Conservation (phyloP, 805 yeast genomes). For the Barnettozyma sp. region DNA sequence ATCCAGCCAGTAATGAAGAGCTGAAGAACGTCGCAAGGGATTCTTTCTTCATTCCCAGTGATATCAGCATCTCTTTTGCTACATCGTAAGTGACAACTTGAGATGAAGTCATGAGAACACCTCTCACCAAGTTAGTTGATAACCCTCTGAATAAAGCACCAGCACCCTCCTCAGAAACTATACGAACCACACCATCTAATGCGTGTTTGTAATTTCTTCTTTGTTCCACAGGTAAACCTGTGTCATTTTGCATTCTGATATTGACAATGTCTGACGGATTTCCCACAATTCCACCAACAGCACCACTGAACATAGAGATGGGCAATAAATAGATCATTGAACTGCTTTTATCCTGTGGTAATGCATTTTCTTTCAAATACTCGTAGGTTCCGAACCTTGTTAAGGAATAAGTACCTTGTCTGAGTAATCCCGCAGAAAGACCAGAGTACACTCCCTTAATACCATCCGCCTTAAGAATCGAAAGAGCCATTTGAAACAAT, state of each 20-base stretch:
- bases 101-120: slow-evolving; percentile 83
- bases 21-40: slow-evolving; percentile 67
- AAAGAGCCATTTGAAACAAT: slow-evolving; percentile 51
- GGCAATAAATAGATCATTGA: slow-evolving; percentile 59
- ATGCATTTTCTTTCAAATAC: slow-evolving; percentile 51
- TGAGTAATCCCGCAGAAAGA: slow-evolving; percentile 67
- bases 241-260: slow-evolving; percentile 87
- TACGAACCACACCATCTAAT: slow-evolving; percentile 61
- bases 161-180: slow-evolving; percentile 54
- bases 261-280: slow-evolving; percentile 86
- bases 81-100: slow-evolving; percentile 86
- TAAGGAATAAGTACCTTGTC: slow-evolving; percentile 87
- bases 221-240: slow-evolving; percentile 53
- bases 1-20: slow-evolving; percentile 75
- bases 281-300: slow-evolving; percentile 78
- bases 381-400: slow-evolving; percentile 86
- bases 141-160: slow-evolving; percentile 62
- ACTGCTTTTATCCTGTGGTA: slow-evolving; percentile 38
- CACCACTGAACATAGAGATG: slow-evolving; percentile 81
- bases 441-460: slow-evolving; percentile 69
- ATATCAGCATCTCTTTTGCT: slow-evolving; percentile 55
- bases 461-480: slow-evolving; percentile 62
- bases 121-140: slow-evolving; percentile 71
- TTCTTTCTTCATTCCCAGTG: slow-evolving; percentile 46
- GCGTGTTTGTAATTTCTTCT: slow-evolving; percentile 75